Base-by-base conservation (phyloP, 345 rosid genomes). In the Chamaenerion angustifolium region DNA sequence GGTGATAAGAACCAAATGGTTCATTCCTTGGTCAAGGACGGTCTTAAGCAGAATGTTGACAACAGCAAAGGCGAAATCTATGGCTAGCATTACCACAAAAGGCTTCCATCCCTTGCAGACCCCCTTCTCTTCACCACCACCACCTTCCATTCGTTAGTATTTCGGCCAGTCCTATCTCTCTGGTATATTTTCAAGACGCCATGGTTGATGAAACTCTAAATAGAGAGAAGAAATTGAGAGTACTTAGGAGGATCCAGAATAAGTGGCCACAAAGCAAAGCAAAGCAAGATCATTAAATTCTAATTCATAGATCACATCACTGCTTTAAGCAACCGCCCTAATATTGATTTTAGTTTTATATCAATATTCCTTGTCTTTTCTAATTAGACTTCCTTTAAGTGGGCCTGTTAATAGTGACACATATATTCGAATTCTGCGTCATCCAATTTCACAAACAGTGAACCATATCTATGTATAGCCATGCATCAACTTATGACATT, bases 31-130 rank as follows among this genome's bases (percentile, higher is more conserved):
- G 41, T 76, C 69, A 31, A 82, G 70, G 54, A 74, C 67, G 62
- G 70, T 68, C 81, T 82, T 82, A 52, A 85, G 66, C 60, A 82
- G 66, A 46, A 73, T 68, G 51, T 82, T 85, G 41, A 76, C 85
- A 16, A 65, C 49, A 3, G 95, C 77, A 14, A 85, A 66, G 0
- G 60, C 82, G 16, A 78, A 68, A 70, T 78, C 78, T 43, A 82
- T 63, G 0, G 63, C 56, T 35, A 84, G 49, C 88, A 88, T 78
- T 43, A 59, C 54, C 16, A 61, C 4, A 60, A 76, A 72, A 64
- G 89, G 76, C 27, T 66, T 75, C 80, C 84, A 82, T 44, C 70
- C 60, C 3, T 62, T 11, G 25, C 62, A 45, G n/a, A n/a, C n/a
- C n/a, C n/a, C n/a, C n/a, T n/a, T n/a, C n/a, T n/a, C n/a, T 56